Base-by-base conservation (phyloP, 2,329 filamentous ascomycete genomes). In the Endoconidiophora laricicola region DNA sequence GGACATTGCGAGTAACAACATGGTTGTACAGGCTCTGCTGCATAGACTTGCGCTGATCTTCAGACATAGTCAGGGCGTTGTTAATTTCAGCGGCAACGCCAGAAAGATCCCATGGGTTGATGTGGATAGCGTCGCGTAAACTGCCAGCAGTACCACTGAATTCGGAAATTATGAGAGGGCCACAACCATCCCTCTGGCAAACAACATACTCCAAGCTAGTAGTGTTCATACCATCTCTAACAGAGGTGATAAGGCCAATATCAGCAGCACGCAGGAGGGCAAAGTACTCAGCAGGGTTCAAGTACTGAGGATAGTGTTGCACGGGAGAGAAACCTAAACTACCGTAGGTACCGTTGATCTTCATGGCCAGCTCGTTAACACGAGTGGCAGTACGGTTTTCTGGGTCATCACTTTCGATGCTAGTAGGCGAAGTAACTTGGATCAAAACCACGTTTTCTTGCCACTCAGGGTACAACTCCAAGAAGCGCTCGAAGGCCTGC, bases 191-290 rank as follows among this genome's bases (percentile, higher is more conserved):
- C 59, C 86, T 83, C 65, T 96, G 90, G 63, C 86, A 94, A 52
- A 94, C 76, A 52, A 96, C 80, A 62, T 95, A 96, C 65, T 96
- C 91, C 57, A 96, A 70, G 62, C 86, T 93, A 18, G 88, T 94
- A 0, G 90, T 95, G 69, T 95, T 96, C 88, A 96, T 95, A 52
- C 90, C 90, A 63, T 96, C 91, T 54, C 90, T 79, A 20, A 96
- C 88, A 57, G 86, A 94, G 5, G 91, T 95, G 64, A 96, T 95
- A 46, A 96, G 71, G 3, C 87, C 90, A 56, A 95, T 85, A 62
- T 96, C 87, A 33, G 84, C 88, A 2, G 86, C 79, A 22, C 90
- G 80, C 48, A 96, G 74, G n/a, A 96, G 75, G 3, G 90, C 88
- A 64, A 94, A 93, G 64, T 96, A 96, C 65, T 96, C 88, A 58